phyloP scores from a whole-genome alignment of 495 filamentous ascomycete species.

The Polyplosphaeria fusca region DNA sequence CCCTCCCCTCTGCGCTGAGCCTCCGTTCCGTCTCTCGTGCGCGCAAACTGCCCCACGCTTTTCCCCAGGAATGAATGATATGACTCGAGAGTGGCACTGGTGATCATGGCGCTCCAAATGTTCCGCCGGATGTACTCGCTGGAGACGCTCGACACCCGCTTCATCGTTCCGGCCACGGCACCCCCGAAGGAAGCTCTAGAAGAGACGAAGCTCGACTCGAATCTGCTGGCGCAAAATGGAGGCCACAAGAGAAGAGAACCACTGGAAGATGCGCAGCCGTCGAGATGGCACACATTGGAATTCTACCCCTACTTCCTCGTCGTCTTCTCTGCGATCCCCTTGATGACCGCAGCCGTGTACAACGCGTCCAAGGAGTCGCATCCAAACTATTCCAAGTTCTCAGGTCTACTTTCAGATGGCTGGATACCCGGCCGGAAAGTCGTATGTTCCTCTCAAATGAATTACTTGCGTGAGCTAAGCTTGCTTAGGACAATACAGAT shows the following conservation, averaged over 20 bases:
- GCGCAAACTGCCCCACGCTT: background rate
- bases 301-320: constrained; percentile 80
- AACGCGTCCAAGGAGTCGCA: constrained; percentile 84
- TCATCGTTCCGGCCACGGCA: constrained; percentile 68
- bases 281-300: constrained; percentile 82
- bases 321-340: constrained; percentile 64
- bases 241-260: constrained; percentile 32
- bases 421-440: constrained; percentile 97
- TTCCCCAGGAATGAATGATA: constrained; percentile 4
- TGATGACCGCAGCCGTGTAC: constrained; percentile 87
- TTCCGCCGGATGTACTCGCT: constrained; percentile 69
- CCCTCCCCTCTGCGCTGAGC: background rate
- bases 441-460: constrained; percentile 48
- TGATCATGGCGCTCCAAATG: constrained; percentile 40
- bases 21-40: background rate
- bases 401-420: constrained; percentile 67
- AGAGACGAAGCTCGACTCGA: constrained; percentile 36
- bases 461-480: background rate
- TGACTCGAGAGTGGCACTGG: background rate
- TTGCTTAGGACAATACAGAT: constrained; percentile 78
- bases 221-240: constrained; percentile 43
- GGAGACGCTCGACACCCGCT: constrained; percentile 90
- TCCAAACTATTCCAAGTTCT: constrained; percentile 74
- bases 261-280: constrained; percentile 46
- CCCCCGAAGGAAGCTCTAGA: constrained; percentile 55